Conservation (phyloP, 1,284 basidiomycete genomes). For the Irpex sp. region DNA sequence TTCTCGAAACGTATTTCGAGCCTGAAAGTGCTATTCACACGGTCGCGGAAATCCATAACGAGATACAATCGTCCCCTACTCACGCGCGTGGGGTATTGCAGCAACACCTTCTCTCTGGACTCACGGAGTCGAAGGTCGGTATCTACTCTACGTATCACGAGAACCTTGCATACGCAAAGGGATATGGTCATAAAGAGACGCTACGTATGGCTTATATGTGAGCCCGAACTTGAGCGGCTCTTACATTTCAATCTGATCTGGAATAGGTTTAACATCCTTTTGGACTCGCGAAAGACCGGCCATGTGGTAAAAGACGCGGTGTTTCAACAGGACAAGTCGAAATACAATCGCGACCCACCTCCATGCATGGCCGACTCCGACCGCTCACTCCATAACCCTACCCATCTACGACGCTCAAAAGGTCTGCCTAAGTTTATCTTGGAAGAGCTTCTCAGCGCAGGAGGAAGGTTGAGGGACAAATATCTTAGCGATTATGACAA, state of each 20-base stretch:
- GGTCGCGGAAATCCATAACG: slow-evolving; percentile 39
- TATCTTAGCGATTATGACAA: slow-evolving; percentile 17
- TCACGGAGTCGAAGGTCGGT: slow-evolving; percentile 50
- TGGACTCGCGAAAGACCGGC: slow-evolving; percentile 34
- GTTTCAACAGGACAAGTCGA: slow-evolving; percentile 16
- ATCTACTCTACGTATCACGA: slow-evolving; percentile 64
- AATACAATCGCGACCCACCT: slow-evolving; percentile 13
- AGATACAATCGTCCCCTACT: slow-evolving; percentile 24
- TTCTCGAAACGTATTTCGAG: slow-evolving; percentile 47
- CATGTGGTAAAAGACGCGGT: slow-evolving; percentile 20
- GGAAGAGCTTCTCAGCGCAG: slow-evolving; percentile 22
- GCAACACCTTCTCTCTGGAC: slow-evolving; percentile 42
- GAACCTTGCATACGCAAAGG: slow-evolving; percentile 44
- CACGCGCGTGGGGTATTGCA: slow-evolving; percentile 39
- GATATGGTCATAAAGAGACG: slow-evolving; percentile 44
- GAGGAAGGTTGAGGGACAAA: slow-evolving; percentile 12
- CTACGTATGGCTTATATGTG: slow-evolving; percentile 66
- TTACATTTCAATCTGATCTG: neutral
- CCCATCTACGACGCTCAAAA: neutral
- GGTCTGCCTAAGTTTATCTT: slow-evolving; percentile 23
- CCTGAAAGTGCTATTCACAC: slow-evolving; percentile 38
- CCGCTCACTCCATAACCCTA: neutral
- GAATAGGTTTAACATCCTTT: slow-evolving; percentile 31
- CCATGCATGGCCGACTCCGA: neutral
- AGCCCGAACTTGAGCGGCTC: slow-evolving; percentile 18